Base-by-base conservation (phyloP, 257 asterid species). In the Dorcoceras hygrometricum region DNA sequence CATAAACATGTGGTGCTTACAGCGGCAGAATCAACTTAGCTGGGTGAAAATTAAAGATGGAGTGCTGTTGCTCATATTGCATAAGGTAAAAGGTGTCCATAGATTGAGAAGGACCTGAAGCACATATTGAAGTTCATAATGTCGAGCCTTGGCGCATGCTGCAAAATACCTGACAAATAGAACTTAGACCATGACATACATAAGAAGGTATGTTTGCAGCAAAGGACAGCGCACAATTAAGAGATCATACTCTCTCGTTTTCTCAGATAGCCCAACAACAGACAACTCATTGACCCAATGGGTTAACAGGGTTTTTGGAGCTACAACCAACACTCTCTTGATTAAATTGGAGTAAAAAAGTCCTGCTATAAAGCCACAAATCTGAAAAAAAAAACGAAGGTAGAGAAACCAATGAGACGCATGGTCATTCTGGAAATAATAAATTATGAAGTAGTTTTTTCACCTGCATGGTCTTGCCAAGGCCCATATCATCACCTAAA, bases 391-490 rank as follows among this genome's bases (percentile, higher is more conserved):
- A 50, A 60, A 39, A 59, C 23, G 56, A 57, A n/a, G 39, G 22
- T 18, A 69, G 23, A 34, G 57, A 55, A 62, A 59, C 59, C 66
- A 70, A 28, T 48, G 28, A 66, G 32, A 51, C 19, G 24, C 60
- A 5, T 57, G 62, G 69, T 59, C 24, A 16, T 39, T 31, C n/a
- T 20, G 57, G 67, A 59, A 66, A 23, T 70, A 23, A 43, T 54
- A 58, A 71, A 32, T 8, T 46, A 28, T 34, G 31, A 63, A 66
- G 51, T 31, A 56, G 19, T 65, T 34, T 23, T 36, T 50, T 29
- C 77, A 92, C 98, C 98, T 92, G 98, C 98, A 92, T 92, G 60
- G 98, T 92, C 88, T 92, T 92, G 51, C 98, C 98, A 32, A 92
- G 84, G 58, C 98, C 98, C 98, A 92, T 92, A 68, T 92, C 98